phyloP scores from a whole-genome alignment of 768 basidiomycete genomes.

The Goffeauzyma gilvescens region DNA sequence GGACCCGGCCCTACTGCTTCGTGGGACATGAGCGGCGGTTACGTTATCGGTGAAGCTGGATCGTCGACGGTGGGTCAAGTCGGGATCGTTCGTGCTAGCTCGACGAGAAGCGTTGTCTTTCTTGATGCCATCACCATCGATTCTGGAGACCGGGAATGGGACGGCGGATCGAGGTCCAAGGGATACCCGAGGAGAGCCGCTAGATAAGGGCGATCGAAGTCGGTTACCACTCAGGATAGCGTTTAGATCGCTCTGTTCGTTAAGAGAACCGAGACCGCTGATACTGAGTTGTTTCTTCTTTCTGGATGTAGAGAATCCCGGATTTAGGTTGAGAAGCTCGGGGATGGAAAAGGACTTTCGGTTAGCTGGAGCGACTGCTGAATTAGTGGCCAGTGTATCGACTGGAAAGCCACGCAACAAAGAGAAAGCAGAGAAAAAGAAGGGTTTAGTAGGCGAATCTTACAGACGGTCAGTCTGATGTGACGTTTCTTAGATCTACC shows the following conservation, averaged over 20 bases:
- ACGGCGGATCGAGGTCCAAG: no score
- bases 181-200: no score
- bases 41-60: not conserved
- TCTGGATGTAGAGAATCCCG: not conserved
- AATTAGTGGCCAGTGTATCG: not conserved
- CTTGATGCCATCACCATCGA: no score
- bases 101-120: not conserved
- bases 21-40: not conserved
- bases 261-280: not conserved
- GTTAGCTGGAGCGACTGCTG: not conserved
- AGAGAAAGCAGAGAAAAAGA: not conserved
- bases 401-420: not conserved
- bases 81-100: not conserved
- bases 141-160: no score
- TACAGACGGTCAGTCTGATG: not conserved
- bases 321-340: slow-evolving; percentile 3
- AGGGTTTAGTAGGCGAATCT: not conserved
- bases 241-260: not conserved
- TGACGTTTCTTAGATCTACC: no score
- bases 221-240: not conserved
- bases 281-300: not conserved
- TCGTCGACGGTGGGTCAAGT: not conserved
- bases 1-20: not conserved
- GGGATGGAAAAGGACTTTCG: slow-evolving; percentile 1
- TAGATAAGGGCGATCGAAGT: not conserved